These are phyloP conservation scores for Oryza rufipogon DNA, from an alignment of 176 grass and related monocot species.

Conservation along the genomic window DNA sequence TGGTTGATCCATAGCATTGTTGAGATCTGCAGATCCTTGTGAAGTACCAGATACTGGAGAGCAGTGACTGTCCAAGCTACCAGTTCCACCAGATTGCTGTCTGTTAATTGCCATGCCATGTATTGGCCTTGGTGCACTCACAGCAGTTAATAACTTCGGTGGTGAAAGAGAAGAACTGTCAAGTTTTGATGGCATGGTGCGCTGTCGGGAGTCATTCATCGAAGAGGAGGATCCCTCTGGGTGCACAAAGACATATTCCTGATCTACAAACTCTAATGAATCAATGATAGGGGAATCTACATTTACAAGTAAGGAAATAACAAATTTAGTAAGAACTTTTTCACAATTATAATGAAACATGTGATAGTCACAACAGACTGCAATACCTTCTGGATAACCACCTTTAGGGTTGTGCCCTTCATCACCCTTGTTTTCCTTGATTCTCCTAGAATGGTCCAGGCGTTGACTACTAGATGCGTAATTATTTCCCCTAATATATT, in stretches of 20 bases:
- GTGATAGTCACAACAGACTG: constrained; percentile 42
- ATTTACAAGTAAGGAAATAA: constrained; percentile 55
- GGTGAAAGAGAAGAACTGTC: constrained; percentile 66
- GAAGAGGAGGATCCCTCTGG: constrained; percentile 68
- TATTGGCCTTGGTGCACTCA: constrained; percentile 91
- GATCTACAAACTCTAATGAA: constrained; percentile 97
- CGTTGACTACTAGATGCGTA: constrained; percentile 39
- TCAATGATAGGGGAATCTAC: constrained; percentile 77
- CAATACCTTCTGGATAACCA: constrained; percentile 62
- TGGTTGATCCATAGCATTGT: constrained; percentile 79
- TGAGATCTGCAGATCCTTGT: constrained; percentile 76
- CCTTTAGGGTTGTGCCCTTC: constrained; percentile 28
- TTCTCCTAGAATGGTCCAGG: constrained; percentile 46
- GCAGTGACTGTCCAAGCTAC: constrained; percentile 74
- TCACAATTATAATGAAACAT: constrained; percentile 31
- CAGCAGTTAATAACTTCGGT: constrained; percentile 49
- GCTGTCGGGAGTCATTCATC: constrained; percentile 49
- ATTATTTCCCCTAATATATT: constrained; percentile 62
- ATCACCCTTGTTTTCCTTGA: constrained; percentile 53
- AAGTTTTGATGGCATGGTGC: constrained; percentile 60
- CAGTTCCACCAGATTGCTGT: constrained; percentile 45
- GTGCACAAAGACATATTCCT: constrained; percentile 92
- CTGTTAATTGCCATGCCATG: constrained; percentile 50
- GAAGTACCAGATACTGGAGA: constrained; percentile 84
- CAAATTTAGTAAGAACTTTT: constrained; percentile 45